phyloP scores from a whole-genome alignment of 345 rosid genomes.

The Camelina neglecta region DNA sequence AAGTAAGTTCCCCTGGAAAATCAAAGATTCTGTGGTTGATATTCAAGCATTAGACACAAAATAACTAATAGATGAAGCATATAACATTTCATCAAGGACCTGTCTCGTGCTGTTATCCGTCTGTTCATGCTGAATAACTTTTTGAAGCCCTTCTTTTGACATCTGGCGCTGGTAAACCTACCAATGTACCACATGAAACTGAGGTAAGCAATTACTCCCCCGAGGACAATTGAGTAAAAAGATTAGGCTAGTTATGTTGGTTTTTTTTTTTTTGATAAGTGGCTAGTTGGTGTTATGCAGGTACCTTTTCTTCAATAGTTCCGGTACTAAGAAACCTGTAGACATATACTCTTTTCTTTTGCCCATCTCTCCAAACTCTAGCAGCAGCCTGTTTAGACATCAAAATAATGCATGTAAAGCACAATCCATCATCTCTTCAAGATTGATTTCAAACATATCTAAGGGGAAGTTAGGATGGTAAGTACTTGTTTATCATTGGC shows the following conservation, averaged over 20 bases:
- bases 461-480: constrained; percentile 19
- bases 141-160: constrained; percentile 99
- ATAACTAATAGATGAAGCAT: not conserved
- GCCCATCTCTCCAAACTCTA: constrained; percentile 99
- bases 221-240: constrained; percentile 1
- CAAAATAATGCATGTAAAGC: constrained; percentile 33
- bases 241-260: not conserved
- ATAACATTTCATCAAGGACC: constrained; percentile 48
- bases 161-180: constrained; percentile 98
- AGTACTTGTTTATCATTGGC: constrained; percentile 99
- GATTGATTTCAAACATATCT: constrained; percentile 10
- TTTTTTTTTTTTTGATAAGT: not conserved
- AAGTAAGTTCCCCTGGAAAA: constrained; percentile 77
- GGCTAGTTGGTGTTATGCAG: not conserved
- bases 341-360: constrained; percentile 94
- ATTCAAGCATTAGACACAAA: constrained; percentile 20
- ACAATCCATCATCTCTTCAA: constrained; percentile 33
- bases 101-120: constrained; percentile 53
- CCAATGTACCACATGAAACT: constrained; percentile 35
- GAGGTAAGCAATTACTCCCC: constrained; percentile 22
- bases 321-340: constrained; percentile 96
- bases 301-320: constrained; percentile 98
- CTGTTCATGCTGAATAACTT: constrained; percentile 83
- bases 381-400: constrained; percentile 86
- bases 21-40: constrained; percentile 27